Conservation (phyloP, 2,329 filamentous ascomycete genomes). For the Rachicladosporium sp. region DNA sequence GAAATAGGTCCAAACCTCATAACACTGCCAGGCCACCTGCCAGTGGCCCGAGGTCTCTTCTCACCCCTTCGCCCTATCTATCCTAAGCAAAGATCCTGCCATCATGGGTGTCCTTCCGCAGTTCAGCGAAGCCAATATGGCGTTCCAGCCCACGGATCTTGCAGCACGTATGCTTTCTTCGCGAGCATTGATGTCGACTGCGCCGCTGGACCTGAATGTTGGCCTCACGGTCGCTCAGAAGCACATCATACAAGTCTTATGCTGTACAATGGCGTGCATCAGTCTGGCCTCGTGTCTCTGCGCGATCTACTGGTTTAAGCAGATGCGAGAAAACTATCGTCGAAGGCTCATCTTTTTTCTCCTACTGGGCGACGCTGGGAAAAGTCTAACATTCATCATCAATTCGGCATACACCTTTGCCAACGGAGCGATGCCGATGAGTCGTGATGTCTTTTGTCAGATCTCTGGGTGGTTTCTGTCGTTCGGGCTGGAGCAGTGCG, state of each 20-base stretch:
- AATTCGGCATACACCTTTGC: slow-evolving; percentile 49
- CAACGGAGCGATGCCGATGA: not conserved
- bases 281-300: slow-evolving; percentile 46
- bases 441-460: slow-evolving; percentile 14
- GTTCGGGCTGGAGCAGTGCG: slow-evolving; percentile 17
- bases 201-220: not conserved
- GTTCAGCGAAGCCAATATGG: too few relatives aligned
- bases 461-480: slow-evolving; percentile 19
- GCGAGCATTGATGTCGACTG: too few relatives aligned
- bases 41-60: too few relatives aligned
- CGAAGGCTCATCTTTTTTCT: slow-evolving; percentile 65
- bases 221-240: slow-evolving; percentile 10
- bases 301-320: slow-evolving; percentile 59
- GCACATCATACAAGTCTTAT: slow-evolving; percentile 23
- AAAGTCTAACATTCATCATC: slow-evolving; percentile 55
- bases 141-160: too few relatives aligned
- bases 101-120: too few relatives aligned
- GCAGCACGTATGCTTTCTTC: too few relatives aligned
- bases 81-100: too few relatives aligned
- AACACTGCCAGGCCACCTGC: too few relatives aligned
- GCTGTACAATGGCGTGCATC: slow-evolving; percentile 27
- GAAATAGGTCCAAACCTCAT: too few relatives aligned
- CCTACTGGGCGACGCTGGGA: slow-evolving; percentile 60
- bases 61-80: too few relatives aligned
- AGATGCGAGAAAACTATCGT: slow-evolving; percentile 62